Conservation (phyloP, 495 filamentous ascomycete species). For the Penicillium mononematosum region DNA sequence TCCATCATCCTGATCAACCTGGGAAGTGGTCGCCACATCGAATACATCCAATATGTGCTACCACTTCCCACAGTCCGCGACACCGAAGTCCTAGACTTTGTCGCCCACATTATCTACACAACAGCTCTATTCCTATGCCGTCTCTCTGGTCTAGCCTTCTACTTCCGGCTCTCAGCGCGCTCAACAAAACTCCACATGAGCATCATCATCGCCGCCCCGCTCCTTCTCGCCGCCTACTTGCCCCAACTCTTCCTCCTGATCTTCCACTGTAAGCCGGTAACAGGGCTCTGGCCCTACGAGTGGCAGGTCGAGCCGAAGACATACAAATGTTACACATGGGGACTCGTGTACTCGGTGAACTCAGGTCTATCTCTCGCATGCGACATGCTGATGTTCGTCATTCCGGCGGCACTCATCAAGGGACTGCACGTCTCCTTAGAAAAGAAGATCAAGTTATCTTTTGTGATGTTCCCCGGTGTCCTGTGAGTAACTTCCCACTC, state of each 20-base stretch:
- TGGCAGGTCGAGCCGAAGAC: conserved; percentile 34
- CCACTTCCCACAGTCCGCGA: conserved; percentile 29
- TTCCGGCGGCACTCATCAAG: conserved; percentile 43
- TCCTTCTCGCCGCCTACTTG: conserved; percentile 38
- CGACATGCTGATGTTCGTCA: conserved; percentile 45
- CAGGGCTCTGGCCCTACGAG: conserved; percentile 46
- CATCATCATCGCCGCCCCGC: conserved; percentile 34
- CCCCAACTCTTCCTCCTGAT: conserved; percentile 46
- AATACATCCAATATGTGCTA: conserved; percentile 49
- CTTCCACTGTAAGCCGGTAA: conserved; percentile 47
- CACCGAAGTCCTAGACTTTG: conserved; percentile 46
- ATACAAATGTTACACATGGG: conserved; percentile 44
- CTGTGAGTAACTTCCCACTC: conserved; percentile 28
- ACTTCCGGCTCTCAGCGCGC: conserved; percentile 39
- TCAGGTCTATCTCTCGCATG: conserved; percentile 42
- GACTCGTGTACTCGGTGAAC: conserved; percentile 45
- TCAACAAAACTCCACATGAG: conserved; percentile 32
- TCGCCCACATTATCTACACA: conserved; percentile 48
- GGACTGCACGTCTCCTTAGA: conserved; percentile 33
- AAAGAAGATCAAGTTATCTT: conserved; percentile 38
- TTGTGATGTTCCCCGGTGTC: conserved; percentile 47
- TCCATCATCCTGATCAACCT: conserved; percentile 42
- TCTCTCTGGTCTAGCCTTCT: conserved; percentile 50
- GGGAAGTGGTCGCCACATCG: conserved; percentile 47
- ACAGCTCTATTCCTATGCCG: conserved; percentile 46